phyloP scores from a whole-genome alignment of 768 basidiomycete species.

The Nidularia pulvinata region DNA sequence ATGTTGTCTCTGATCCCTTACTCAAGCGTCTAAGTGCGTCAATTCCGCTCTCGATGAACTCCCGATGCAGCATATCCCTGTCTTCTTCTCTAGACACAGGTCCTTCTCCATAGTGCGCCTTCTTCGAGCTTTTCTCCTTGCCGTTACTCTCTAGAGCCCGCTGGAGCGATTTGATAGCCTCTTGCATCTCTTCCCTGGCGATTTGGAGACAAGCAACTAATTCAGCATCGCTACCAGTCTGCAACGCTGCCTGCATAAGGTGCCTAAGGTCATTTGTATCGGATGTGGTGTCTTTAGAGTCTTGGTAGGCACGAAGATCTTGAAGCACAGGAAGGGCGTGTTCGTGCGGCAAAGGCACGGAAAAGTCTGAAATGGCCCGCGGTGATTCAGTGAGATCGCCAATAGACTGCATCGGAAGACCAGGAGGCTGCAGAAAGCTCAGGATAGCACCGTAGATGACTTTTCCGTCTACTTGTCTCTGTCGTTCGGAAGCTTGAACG shows the following conservation, averaged over 20 bases:
- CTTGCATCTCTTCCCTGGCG: constrained; percentile 64
- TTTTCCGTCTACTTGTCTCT: not conserved
- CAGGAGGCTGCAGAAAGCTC: constrained; percentile 5
- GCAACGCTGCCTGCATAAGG: constrained; percentile 53
- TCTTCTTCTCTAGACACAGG: constrained; percentile 3
- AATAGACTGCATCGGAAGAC: not conserved
- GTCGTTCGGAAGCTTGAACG: constrained; percentile 8
- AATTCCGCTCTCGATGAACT: constrained; percentile 68
- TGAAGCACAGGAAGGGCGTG: constrained; percentile 14
- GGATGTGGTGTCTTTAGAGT: constrained; percentile 35
- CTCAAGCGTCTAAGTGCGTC: constrained; percentile 67
- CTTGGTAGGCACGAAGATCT: constrained; percentile 17
- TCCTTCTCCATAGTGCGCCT: not conserved
- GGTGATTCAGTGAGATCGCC: too few species aligned
- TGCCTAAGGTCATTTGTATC: constrained; percentile 55
- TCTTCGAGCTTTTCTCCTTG: not conserved
- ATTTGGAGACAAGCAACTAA: constrained; percentile 60
- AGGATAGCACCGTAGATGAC: not conserved
- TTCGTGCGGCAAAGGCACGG: too few species aligned
- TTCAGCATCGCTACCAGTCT: constrained; percentile 53
- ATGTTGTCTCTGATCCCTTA: constrained; percentile 24
- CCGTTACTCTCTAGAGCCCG: constrained; percentile 48
- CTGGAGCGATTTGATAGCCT: constrained; percentile 76
- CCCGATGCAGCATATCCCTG: constrained; percentile 52
- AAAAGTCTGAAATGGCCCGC: too few species aligned